phyloP scores from a whole-genome alignment of 768 basidiomycete species.

The Lactarius trivialis region DNA sequence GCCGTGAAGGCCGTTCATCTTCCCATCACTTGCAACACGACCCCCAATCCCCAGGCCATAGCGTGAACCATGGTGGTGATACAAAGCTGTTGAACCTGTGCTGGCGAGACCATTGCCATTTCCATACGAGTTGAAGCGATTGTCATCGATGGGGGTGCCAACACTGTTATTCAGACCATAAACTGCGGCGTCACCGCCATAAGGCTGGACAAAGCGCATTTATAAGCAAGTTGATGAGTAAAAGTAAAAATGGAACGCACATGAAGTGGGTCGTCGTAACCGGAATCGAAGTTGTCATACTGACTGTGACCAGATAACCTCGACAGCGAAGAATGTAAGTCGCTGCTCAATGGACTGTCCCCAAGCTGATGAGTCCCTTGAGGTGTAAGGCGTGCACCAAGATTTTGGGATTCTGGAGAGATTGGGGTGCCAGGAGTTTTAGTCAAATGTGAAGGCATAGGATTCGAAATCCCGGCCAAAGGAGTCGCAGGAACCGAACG shows the following conservation, averaged over 20 bases:
- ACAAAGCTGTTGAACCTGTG: slow-evolving; percentile 67
- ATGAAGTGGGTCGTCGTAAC: slow-evolving; percentile 49
- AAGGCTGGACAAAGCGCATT: slow-evolving; percentile 36
- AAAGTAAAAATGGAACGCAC: slow-evolving; percentile 33
- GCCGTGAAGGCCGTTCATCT: slow-evolving; percentile 87
- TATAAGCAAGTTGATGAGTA: slow-evolving; percentile 1
- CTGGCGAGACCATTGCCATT: slow-evolving; percentile 26
- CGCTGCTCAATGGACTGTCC: slow-evolving; percentile 46
- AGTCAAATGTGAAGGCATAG: slow-evolving; percentile 41
- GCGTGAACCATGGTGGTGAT: slow-evolving; percentile 71
- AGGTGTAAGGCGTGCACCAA: slow-evolving; percentile 57
- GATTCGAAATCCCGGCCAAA: slow-evolving; percentile 47
- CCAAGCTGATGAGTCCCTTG: slow-evolving; percentile 39
- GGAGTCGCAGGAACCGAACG: slow-evolving; percentile 85
- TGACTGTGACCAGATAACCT: slow-evolving; percentile 51
- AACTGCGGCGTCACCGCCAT: slow-evolving; percentile 46
- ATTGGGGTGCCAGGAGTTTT: slow-evolving; percentile 66
- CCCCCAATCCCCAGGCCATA: slow-evolving; percentile 62
- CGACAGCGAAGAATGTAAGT: slow-evolving; percentile 69
- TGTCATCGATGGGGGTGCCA: slow-evolving; percentile 39
- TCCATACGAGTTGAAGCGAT: slow-evolving; percentile 52
- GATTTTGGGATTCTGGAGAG: slow-evolving; percentile 49
- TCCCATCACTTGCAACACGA: slow-evolving; percentile 51
- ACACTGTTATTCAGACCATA: slow-evolving; percentile 30
- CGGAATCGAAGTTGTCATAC: slow-evolving; percentile 52